Evolutionary conservation across 169 alveolate species (phyloP).

Genomic region (Eimeria tenella): DNA sequence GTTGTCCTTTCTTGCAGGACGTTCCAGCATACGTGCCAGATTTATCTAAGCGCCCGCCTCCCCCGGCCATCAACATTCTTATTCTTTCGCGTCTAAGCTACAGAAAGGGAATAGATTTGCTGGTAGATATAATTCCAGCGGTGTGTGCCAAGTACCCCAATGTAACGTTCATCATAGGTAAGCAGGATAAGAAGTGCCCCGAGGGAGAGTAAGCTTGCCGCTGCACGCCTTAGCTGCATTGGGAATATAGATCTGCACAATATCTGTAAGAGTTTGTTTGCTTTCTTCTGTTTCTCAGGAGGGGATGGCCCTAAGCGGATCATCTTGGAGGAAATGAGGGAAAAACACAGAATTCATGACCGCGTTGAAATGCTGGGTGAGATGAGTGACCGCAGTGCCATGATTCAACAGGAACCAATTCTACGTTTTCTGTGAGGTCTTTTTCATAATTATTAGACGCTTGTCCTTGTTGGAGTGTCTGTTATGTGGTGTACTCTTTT

Average conservation of each 20-base stretch:
- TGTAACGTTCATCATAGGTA: constrained; percentile 82
- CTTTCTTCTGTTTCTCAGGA: constrained; percentile 85
- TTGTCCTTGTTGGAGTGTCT: too few relatives aligned
- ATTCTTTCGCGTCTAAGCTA: constrained; percentile 97
- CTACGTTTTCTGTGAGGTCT: too few relatives aligned
- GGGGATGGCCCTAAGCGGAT: constrained; percentile 99
- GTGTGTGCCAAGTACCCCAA: constrained; percentile 95
- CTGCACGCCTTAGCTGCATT: neutral
- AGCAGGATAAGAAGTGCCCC: neutral
- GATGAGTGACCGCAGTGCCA: neutral
- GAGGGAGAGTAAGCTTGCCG: too few relatives aligned
- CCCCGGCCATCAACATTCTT: constrained; percentile 91
- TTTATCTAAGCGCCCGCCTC: constrained; percentile 85
- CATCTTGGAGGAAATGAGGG: constrained; percentile 96
- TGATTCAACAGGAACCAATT: too few relatives aligned
- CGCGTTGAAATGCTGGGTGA: constrained; percentile 95
- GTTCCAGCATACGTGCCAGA: constrained; percentile 86
- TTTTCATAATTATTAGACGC: too few relatives aligned
- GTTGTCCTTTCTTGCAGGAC: constrained; percentile 70
- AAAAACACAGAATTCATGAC: constrained; percentile 93
- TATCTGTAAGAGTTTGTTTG: neutral
- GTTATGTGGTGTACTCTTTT: neutral
- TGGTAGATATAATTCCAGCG: constrained; percentile 97
- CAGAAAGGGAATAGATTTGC: constrained; percentile 98
- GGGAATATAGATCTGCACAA: neutral